Evolutionary conservation across 2,329 filamentous ascomycete species (phyloP).

Genomic region (Teratosphaeria zuluensis): DNA sequence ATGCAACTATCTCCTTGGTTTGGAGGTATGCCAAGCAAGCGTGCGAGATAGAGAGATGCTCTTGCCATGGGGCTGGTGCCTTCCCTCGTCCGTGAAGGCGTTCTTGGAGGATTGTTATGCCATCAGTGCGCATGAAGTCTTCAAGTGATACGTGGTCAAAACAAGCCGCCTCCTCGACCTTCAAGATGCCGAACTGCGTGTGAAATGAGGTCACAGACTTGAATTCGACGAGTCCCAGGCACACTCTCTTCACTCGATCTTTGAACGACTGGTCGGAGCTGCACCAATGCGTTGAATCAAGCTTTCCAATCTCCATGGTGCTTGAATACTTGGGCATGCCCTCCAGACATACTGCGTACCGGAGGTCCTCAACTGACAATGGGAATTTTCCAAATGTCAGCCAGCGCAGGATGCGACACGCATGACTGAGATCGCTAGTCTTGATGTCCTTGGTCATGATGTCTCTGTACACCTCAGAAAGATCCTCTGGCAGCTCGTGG

Average conservation of each 20-base stretch:
- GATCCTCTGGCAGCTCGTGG: neutral
- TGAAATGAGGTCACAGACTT: neutral
- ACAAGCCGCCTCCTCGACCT: neutral
- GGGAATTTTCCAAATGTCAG: neutral
- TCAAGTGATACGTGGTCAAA: neutral
- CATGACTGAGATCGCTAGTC: neutral
- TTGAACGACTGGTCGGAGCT: neutral
- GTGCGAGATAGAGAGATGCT: neutral
- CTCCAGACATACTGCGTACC: neutral
- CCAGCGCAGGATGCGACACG: neutral
- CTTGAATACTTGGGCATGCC: neutral
- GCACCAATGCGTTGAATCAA: neutral
- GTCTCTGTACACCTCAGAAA: neutral
- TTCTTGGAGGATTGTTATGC: neutral
- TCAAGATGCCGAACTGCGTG: neutral
- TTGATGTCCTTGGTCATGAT: neutral
- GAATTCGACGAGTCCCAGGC: neutral
- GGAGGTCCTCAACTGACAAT: neutral
- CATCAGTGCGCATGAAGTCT: neutral
- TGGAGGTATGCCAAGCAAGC: neutral
- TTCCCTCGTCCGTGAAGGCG: neutral
- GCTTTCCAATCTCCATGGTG: neutral
- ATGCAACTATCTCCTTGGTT: neutral
- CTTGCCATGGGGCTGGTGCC: neutral
- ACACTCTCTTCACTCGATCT: neutral